phyloP scores from a whole-genome alignment of 1,284 basidiomycete species.

The Sporisorium exsertum region DNA sequence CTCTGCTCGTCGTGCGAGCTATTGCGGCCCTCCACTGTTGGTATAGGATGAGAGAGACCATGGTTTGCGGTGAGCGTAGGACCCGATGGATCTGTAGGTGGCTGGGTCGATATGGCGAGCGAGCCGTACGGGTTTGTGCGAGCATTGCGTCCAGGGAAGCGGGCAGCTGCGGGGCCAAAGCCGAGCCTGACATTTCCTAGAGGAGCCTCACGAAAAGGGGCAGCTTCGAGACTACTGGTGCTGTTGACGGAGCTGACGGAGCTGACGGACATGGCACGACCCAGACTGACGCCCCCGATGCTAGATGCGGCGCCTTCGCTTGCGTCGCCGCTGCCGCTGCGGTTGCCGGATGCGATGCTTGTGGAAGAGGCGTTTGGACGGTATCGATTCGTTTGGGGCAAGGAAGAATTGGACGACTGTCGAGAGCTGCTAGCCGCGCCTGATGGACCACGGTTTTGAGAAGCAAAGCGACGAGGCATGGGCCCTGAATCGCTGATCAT shows the following conservation, averaged over 20 bases:
- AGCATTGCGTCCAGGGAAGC: constrained; percentile 22
- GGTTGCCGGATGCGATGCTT: constrained; percentile 36
- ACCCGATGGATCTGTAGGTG: not conserved
- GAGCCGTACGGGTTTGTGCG: constrained; percentile 24
- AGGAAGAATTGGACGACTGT: constrained; percentile 40
- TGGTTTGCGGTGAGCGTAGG: not conserved
- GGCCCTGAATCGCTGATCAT: constrained; percentile 54
- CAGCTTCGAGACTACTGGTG: constrained; percentile 66
- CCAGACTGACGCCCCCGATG: constrained; percentile 44
- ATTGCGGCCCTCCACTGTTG: not conserved
- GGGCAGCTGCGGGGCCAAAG: constrained; percentile 34
- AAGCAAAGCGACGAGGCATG: constrained; percentile 53
- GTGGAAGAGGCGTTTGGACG: constrained; percentile 16
- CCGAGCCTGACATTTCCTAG: constrained; percentile 60
- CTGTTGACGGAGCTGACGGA: constrained; percentile 65
- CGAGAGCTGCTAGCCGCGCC: constrained; percentile 16
- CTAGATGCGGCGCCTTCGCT: constrained; percentile 42
- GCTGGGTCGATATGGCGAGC: constrained; percentile 16
- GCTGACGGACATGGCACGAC: constrained; percentile 64
- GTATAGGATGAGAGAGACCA: not conserved
- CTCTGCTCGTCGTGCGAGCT: not conserved
- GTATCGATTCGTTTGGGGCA: constrained; percentile 18
- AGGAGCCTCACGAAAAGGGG: constrained; percentile 65
- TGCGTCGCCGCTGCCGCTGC: constrained; percentile 44
- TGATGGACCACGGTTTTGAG: constrained; percentile 25